Base-by-base conservation (phyloP, 345 rosid genomes). In the Sisymbrium altissimum region DNA sequence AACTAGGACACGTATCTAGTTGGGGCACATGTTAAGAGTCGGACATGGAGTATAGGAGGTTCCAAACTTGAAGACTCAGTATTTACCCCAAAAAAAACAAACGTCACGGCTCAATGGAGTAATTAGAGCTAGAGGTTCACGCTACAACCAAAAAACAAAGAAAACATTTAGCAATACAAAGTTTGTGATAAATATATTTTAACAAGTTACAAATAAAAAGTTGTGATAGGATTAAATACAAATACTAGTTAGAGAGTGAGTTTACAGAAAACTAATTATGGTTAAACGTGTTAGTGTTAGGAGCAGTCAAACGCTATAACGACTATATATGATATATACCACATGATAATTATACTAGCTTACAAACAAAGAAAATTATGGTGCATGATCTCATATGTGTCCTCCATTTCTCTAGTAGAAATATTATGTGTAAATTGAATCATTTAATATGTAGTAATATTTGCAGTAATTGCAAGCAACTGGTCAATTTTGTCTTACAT, bases 1-100 rank as follows among this genome's bases (percentile, higher is more conserved):
- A 74, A 66, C 45, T 66, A 58, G 36, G 54, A 58, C 68, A 74
- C 78, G 78, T 66, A 66, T 74, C 17, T 66, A 66, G 54, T 58
- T 45, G 33, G 56, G 23, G 71, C 66, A 44, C 71, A 73, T 46
- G 77, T 65, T 23, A 15, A 15, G 27, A 41, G 36, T 53, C 35
- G 56, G 44, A 64, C 46, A 73, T 54, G 30, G 19, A 41, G 45
- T 63, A 19, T 61, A 62, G 58, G 44, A 56, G 9, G 41, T 73
- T 46, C 72, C 32, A 45, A 65, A 45, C 40, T 44, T 17, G 53
- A 56, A 65, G 19, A 55, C 23, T 35, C 21, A 21, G 33, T 45
- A 7, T 29, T 45, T 10, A 64, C 69, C 32, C n/a, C n/a, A n/a
- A 59, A 19, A 36, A 59, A 21, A 41, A n/a, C 39, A 64, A 63